Base-by-base conservation (phyloP, 2,329 filamentous ascomycete genomes). In the Metarhizium humberi region DNA sequence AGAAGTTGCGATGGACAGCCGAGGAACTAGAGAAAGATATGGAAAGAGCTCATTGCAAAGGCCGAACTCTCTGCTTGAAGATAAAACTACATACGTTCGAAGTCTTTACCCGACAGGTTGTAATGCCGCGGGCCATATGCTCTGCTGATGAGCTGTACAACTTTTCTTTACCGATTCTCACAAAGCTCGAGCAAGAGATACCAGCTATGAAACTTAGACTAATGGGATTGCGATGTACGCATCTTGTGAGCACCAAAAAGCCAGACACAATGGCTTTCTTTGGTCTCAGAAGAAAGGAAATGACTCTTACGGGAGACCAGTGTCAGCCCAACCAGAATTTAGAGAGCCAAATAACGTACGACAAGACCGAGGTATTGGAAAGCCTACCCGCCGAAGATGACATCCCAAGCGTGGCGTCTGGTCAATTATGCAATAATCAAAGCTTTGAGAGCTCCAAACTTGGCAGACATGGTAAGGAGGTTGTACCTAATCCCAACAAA, bases 11-110 rank as follows among this genome's bases (percentile, higher is more conserved):
- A n/a, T 80, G 78, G 67, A 92, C 86, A 1, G 90, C 94, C 0
- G 85, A 91, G 59, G 91, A 95, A 60, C 75, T 99, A 4, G 91
- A 96, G 66, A 87, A 88, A 61, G 92, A 97, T 64, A 78, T 97
- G 73, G 78, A 79, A 56, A 81, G 84, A 30, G 90, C 89, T 1
- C 82, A 89, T 60, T 90, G 89, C 71, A 96, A 92, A 69, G 92
- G 92, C 0, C 82, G 90, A n/a, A 97, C 92, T 0, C 73, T 99
- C 1, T 90, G 90, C 25, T 74, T 99, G 40, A 99, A 99, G 69
- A 80, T 96, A 60, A 99, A 99, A 68, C 74, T 97, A 7, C 90
- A 96, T 67, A 96, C 91, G 0, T 99, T 92, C 63, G 92, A 97
- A 69, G 88, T 96, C 20, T 80, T 90, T 52, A 95, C 92, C 0